A percentile compares a stretch with the other conserved stretches of the same genome.
Conservation (phyloP, 371 early-diverging fungal genomes). For the Mortierella sp. region DNA sequence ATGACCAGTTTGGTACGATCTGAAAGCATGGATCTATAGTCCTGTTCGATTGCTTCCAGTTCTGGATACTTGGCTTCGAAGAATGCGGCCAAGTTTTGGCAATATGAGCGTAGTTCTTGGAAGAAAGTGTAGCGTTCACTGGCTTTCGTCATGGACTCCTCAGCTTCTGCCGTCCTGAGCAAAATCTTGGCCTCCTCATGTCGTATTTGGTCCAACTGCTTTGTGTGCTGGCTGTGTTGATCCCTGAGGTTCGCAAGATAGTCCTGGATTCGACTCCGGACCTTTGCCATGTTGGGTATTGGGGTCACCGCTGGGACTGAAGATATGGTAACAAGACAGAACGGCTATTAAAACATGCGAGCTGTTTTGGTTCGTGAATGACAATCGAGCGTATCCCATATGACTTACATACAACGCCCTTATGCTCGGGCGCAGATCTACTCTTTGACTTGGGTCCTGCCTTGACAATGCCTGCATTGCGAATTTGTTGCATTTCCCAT, state of each 20-base stretch:
- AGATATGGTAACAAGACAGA: too few species aligned
- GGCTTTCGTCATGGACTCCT: constrained; percentile 58
- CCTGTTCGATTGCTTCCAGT: constrained; percentile 69
- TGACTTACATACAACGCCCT: constrained; percentile 30
- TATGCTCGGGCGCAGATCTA: constrained; percentile 50
- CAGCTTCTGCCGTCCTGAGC: constrained; percentile 53
- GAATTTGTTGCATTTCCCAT: constrained; percentile 77
- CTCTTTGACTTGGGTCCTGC: constrained; percentile 33
- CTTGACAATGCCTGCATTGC: constrained; percentile 62
- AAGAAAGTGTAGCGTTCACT: constrained; percentile 74
- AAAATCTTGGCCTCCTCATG: constrained; percentile 56
- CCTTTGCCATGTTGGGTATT: constrained; percentile 63
- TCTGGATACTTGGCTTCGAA: constrained; percentile 76
- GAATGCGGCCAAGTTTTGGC: constrained; percentile 74
- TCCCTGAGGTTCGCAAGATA: constrained; percentile 51
- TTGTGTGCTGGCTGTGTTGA: constrained; percentile 56
- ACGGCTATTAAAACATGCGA: too few species aligned
- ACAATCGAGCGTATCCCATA: neutral
- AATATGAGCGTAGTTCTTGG: constrained; percentile 68
- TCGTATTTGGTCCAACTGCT: constrained; percentile 60
- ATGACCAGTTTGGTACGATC: constrained; percentile 56
- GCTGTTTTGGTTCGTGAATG: neutral
- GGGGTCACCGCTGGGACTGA: constrained; percentile 65
- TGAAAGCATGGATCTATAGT: constrained; percentile 59
- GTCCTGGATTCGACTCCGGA: constrained; percentile 55